phyloP scores from a whole-genome alignment of 495 filamentous ascomycete species.

The Apodospora peruviana region DNA sequence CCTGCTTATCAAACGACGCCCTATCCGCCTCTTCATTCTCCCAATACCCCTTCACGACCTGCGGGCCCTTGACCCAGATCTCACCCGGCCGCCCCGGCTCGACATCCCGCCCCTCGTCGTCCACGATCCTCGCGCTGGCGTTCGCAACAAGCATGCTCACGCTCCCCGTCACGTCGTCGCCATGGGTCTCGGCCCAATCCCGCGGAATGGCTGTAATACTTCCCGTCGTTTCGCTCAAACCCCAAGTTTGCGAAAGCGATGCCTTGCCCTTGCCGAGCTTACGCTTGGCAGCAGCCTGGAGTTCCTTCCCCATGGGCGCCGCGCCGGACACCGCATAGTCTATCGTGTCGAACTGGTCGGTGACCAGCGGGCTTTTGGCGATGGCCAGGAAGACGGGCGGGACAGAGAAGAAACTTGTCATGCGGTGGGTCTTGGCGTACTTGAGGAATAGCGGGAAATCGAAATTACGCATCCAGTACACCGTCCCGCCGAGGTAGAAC shows the following conservation, averaged over 20 bases:
- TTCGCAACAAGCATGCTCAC: constrained; percentile 45
- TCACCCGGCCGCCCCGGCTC: constrained; percentile 33
- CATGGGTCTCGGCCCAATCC: neutral
- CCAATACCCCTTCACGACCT: constrained; percentile 65
- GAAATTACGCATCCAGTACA: constrained; percentile 50
- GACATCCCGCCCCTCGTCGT: constrained; percentile 36
- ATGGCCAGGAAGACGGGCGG: constrained; percentile 48
- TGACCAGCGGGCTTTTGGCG: constrained; percentile 43
- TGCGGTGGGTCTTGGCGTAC: constrained; percentile 34
- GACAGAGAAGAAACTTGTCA: constrained; percentile 46
- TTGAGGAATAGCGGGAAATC: constrained; percentile 37
- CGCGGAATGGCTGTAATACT: constrained; percentile 18
- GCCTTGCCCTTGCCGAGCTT: constrained; percentile 33
- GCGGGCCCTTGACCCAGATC: constrained; percentile 40
- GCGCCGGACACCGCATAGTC: constrained; percentile 21
- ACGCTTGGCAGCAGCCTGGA: constrained; percentile 23
- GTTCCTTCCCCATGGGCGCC: constrained; percentile 32
- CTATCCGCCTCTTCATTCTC: constrained; percentile 56
- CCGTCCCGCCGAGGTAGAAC: constrained; percentile 34
- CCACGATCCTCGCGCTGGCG: constrained; percentile 43
- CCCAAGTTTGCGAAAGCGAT: constrained; percentile 63
- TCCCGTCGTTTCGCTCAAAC: constrained; percentile 58
- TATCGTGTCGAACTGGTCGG: constrained; percentile 35
- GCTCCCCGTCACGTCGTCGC: constrained; percentile 20
- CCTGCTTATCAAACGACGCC: constrained; percentile 39